Conservation (phyloP, 1,284 basidiomycete species). For the Chalciporus sp. region DNA sequence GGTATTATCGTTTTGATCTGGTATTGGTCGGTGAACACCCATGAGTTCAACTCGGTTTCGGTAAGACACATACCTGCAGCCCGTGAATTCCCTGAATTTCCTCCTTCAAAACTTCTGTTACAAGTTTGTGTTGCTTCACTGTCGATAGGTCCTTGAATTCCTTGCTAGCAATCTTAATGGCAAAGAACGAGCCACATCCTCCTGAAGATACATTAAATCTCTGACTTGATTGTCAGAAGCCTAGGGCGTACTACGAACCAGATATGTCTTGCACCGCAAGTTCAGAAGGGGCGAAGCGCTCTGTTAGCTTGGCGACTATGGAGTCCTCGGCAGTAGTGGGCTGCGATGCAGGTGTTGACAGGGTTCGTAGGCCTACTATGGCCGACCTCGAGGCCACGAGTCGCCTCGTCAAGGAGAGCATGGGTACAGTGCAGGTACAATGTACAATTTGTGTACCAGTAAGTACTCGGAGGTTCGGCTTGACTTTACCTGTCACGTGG, state of each 20-base stretch:
- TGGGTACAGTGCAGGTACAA: neutral
- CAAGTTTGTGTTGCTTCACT: slow-evolving; percentile 93
- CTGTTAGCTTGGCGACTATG: slow-evolving; percentile 75
- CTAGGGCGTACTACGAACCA: slow-evolving; percentile 49
- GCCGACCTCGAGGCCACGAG: slow-evolving; percentile 21
- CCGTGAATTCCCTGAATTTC: slow-evolving; percentile 95
- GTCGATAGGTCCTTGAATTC: slow-evolving; percentile 86
- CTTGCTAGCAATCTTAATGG: slow-evolving; percentile 84
- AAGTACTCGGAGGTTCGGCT: neutral
- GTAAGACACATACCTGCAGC: slow-evolving; percentile 69
- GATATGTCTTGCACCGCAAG: slow-evolving; percentile 89
- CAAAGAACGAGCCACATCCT: slow-evolving; percentile 96
- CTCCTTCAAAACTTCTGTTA: slow-evolving; percentile 85
- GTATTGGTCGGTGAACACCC: slow-evolving; percentile 14
- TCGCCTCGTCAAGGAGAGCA: slow-evolving; percentile 31
- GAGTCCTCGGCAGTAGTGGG: slow-evolving; percentile 31
- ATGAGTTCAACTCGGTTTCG: neutral
- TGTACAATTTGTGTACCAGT: no score
- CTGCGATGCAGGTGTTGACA: slow-evolving; percentile 29
- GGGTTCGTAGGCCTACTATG: slow-evolving; percentile 10
- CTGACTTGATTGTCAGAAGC: neutral
- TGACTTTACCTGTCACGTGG: slow-evolving; percentile 22
- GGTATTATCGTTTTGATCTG: slow-evolving; percentile 35
- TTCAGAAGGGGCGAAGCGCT: slow-evolving; percentile 74
- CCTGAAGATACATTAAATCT: slow-evolving; percentile 50